phyloP scores from a whole-genome alignment of 768 basidiomycete genomes.

The Pulveroboletus sp. region DNA sequence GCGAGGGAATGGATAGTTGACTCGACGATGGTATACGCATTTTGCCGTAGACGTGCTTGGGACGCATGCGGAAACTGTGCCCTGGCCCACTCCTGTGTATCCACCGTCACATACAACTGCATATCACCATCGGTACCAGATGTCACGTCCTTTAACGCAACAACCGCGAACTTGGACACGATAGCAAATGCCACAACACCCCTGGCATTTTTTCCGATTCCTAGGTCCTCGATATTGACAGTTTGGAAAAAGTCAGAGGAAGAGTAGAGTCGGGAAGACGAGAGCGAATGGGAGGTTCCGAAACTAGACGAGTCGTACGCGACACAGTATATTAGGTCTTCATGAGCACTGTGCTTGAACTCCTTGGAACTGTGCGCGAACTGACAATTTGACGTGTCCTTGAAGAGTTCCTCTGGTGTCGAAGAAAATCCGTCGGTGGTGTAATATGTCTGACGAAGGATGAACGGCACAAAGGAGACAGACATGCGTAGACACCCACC shows the following conservation, averaged over 20 bases:
- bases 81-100: constrained; percentile 80
- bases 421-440: constrained; percentile 80
- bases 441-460: constrained; percentile 67
- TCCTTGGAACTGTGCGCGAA: constrained; percentile 86
- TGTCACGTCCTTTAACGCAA: constrained; percentile 72
- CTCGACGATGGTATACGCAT: constrained; percentile 95
- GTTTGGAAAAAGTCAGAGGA: constrained; percentile 79
- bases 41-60: constrained; percentile 73
- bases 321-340: constrained; percentile 83
- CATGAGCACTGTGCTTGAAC: constrained; percentile 72
- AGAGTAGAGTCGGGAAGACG: constrained; percentile 70
- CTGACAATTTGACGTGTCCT: constrained; percentile 72
- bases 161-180: constrained; percentile 88
- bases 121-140: constrained; percentile 60
- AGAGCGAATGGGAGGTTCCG: constrained; percentile 40
- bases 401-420: constrained; percentile 51
- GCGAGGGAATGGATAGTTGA: constrained; percentile 89
- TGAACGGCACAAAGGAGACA: constrained; percentile 1
- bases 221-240: constrained; percentile 73
- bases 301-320: constrained; percentile 64
- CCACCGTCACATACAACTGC: constrained; percentile 81
- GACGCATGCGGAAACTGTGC: constrained; percentile 92
- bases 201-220: constrained; percentile 76
- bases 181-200: constrained; percentile 94
- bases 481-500: constrained; percentile 33